Evolutionary conservation across 2,329 filamentous ascomycete species (phyloP), one percentile per base, ranked within the genome.

Genomic region (Microascus cirrosus): DNA sequence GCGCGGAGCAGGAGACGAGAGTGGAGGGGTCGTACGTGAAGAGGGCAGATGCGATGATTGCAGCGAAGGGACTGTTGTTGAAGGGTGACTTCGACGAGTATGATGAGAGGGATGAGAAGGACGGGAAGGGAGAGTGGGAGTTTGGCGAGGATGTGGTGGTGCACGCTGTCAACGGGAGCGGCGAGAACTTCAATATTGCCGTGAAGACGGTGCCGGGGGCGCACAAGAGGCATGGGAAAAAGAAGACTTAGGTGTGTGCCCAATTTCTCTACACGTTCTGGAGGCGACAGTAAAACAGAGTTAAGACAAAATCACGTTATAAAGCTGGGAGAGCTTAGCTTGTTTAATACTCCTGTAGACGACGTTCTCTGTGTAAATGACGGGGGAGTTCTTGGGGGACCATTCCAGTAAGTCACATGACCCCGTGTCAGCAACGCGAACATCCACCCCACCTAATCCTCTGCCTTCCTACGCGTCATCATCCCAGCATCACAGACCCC

Each of bases 141-240:
- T 78, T 71, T 68, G 74, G 74, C 5, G 73, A 75, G 18, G 72
- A 77, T 25, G 70, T 73, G 2, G 59, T 74, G 1, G 70, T 73
- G 15, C 74, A 75, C 59, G 75, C 74, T 6, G 72, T 78, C 1
- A 67, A 69, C 0, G 64, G 70, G 51, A 72, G 65, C 8, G 75
- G 75, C 0, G 69, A 74, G 65, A 75, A 76, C 61, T 71, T 67
- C 52, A 61, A 65, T 2, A 66, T 76, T 5, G 64, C 67, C 2
- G 68, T 77, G 6, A 70, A 66, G 61, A 70, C 70, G 5, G 63
- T 66, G 4, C 63, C 65, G 2, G 56, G 56, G 24, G 56, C 56
- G 56, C 56, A 57, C 24, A 32, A 53, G 48, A 39, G n/a, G 36
- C 56, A 57, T 28, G 50, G 25, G 13, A 57, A 57, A 24, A 57